Conservation (phyloP, 306 rosid genomes). For the Bauhinia variegata region DNA sequence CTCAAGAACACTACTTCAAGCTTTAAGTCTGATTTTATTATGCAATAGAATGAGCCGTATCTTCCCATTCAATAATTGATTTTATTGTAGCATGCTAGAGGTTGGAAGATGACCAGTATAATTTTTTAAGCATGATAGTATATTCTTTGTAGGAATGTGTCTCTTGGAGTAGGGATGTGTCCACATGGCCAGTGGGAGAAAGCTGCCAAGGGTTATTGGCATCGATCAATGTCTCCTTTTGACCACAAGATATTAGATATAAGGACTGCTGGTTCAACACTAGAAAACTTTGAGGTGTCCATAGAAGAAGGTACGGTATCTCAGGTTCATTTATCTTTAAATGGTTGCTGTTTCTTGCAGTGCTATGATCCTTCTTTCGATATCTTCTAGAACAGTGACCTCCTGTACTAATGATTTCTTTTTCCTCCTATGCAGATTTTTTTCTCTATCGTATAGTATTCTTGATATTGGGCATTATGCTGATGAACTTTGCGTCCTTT, state of each 20-base stretch:
- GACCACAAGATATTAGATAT: constrained; percentile 73
- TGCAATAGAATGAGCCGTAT: background rate
- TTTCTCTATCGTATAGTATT: constrained; percentile 59
- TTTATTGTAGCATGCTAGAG: constrained; percentile 9
- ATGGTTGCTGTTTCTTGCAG: constrained; percentile 25
- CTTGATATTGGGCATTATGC: constrained; percentile 57
- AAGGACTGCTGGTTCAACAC: constrained; percentile 61
- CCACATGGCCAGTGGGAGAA: constrained; percentile 86
- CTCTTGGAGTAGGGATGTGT: constrained; percentile 80
- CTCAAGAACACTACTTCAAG: background rate
- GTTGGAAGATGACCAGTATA: constrained; percentile 10
- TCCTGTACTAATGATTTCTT: constrained; percentile 9
- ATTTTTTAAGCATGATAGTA: constrained; percentile 12
- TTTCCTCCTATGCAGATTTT: constrained; percentile 62
- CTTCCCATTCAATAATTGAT: constrained; percentile 13
- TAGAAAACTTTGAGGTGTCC: constrained; percentile 70
- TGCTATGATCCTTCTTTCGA: background rate
- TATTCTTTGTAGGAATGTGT: constrained; percentile 64
- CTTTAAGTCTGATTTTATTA: constrained; percentile 24
- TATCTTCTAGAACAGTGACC: constrained; percentile 1
- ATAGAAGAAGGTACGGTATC: constrained; percentile 70
- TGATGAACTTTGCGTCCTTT: constrained; percentile 72
- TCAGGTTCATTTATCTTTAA: constrained; percentile 13
- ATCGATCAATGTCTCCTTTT: constrained; percentile 80
- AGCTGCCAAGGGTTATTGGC: constrained; percentile 75